These are phyloP conservation scores for Candida suzukii DNA, from an alignment of 805 yeast species.

Conservation along the genomic window DNA sequence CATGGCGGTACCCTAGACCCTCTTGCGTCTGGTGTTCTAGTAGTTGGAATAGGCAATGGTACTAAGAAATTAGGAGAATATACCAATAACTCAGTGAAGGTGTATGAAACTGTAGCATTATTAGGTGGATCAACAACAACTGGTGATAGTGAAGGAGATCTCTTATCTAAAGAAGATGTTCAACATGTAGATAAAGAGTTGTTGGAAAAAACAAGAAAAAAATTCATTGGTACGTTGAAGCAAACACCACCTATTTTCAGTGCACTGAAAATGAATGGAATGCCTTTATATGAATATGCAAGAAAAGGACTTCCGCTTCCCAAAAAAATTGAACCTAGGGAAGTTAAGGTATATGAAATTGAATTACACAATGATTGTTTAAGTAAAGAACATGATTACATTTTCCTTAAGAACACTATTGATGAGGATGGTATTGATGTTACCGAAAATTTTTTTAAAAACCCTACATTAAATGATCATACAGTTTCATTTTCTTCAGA, in stretches of 20 bases:
- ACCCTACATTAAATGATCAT: conserved; percentile 58
- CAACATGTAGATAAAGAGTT: conserved; percentile 50
- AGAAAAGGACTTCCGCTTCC: conserved; percentile 84
- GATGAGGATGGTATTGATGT: conserved; percentile 41
- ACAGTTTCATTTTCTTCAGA: conserved; percentile 53
- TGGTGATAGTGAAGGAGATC: conserved; percentile 87
- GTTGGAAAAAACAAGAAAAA: conserved; percentile 41
- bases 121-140: conserved; percentile 90
- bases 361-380: conserved; percentile 49
- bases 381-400: conserved; percentile 48
- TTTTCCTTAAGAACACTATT: conserved; percentile 32
- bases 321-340: conserved; percentile 68
- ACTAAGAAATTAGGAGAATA: conserved; percentile 75
- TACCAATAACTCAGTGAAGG: conserved; percentile 67
- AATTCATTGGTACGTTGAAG: conserved; percentile 71
- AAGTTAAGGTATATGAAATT: conserved; percentile 52
- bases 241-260: conserved; percentile 96
- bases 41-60: conserved; percentile 88
- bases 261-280: conserved; percentile 92
- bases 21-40: conserved; percentile 87
- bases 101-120: conserved; percentile 77
- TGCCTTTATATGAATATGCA: conserved; percentile 90
- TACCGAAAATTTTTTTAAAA: conserved; percentile 29
- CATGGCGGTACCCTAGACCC: conserved; percentile 99
- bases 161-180: conserved; percentile 50